Base-by-base conservation (phyloP, 768 basidiomycete species). In the Lactarius trivialis region DNA sequence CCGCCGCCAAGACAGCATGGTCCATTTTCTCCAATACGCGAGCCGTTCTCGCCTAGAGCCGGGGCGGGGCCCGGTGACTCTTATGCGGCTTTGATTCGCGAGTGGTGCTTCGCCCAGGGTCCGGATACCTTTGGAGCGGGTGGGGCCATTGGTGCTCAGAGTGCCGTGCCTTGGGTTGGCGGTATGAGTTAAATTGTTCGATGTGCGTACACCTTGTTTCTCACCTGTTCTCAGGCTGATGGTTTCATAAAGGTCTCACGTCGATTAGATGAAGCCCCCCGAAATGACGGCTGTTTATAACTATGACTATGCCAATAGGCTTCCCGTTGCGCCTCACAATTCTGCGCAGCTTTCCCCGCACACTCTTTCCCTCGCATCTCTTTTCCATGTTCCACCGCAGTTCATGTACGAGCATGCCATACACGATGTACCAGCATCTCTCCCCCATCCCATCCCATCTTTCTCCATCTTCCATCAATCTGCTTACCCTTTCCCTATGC, bases 81-180 rank as follows among this genome's bases (percentile, higher is more conserved):
- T 24, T 67, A 66, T 11, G 67, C 67, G 8, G 24, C 56, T n/a
- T 21, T 67, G 24, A 37, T 67, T n/a, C 61, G 67, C 37, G 65
- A 67, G 55, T 67, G 67, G 67, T 67, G 67, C 56, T 67, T 67
- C 24, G 65, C 67, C 5, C 65, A 67, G 21, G 65, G 65, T 39
- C 37, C 65, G 54, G 55, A 63, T 50, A 19, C 36, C 12, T 66
- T 62, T 45, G 63, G 55, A 19, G 50, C 41, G 6, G 60, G 60
- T 41, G 49, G 45, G 24, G 43, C 54, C 4, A 51, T 62, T 4
- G 55, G 60, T 9, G 60, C 61, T 15, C 60, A 65, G 52, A 62
- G 28, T 52, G 21, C 64, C 7, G 64, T 63, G 37, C 60, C 60
- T 3, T 65, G 64, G 64, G 64, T 62, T 9, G 64, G 64, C 14